Conservation (phyloP, 2,329 filamentous ascomycete genomes). For the Stemphylium beticola region DNA sequence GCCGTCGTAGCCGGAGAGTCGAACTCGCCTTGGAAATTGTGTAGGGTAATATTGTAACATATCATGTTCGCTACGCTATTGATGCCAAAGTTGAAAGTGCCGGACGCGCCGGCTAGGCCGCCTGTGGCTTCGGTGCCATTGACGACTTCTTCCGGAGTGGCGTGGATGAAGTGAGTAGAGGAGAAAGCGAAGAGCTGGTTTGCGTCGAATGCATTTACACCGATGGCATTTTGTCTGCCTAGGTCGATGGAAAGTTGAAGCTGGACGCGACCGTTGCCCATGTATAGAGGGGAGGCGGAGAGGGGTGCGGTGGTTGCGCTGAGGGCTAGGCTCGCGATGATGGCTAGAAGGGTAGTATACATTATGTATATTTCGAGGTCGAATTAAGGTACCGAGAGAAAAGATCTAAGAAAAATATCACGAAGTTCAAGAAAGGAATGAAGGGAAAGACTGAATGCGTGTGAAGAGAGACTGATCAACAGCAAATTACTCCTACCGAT, state of each 20-base stretch:
- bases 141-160: slow-evolving; percentile 59
- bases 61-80: slow-evolving; percentile 54
- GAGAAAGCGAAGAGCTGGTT: slow-evolving; percentile 52
- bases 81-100: slow-evolving; percentile 61
- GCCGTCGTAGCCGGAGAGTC: slow-evolving; percentile 60
- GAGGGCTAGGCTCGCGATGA: slow-evolving; percentile 18
- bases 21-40: slow-evolving; percentile 59
- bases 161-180: slow-evolving; percentile 56
- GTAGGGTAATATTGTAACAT: slow-evolving; percentile 60
- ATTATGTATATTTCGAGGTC: slow-evolving; percentile 18
- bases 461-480: slow-evolving; percentile 35
- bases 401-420: not conserved
- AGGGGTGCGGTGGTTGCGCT: slow-evolving; percentile 21
- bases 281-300: slow-evolving; percentile 6
- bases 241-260: slow-evolving; percentile 30
- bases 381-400: not conserved
- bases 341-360: slow-evolving; percentile 20
- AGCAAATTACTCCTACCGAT: slow-evolving; percentile 24
- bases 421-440: slow-evolving; percentile 8
- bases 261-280: slow-evolving; percentile 20
- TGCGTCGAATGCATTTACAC: slow-evolving; percentile 8
- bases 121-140: slow-evolving; percentile 53
- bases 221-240: slow-evolving; percentile 5
- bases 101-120: slow-evolving; percentile 54
- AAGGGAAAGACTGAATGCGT: slow-evolving; percentile 20